phyloP scores from a whole-genome alignment of 2,329 filamentous ascomycete genomes.

The Fusarium pininemorale region DNA sequence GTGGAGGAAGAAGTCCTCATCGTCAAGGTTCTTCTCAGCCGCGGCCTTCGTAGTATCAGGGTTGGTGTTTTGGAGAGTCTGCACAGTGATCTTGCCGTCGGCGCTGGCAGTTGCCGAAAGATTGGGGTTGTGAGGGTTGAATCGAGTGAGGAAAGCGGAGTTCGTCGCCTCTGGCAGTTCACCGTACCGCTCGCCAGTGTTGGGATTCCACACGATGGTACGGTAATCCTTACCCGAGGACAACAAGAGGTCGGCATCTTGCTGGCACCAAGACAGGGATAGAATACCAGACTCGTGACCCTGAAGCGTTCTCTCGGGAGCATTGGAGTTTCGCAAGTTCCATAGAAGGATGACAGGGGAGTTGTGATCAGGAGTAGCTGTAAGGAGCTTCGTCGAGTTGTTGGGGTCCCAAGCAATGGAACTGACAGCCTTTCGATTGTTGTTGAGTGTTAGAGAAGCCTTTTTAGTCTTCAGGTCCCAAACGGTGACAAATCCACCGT shows the following conservation, averaged over 20 bases:
- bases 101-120: conserved; percentile 96
- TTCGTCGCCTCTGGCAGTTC: conserved; percentile 99
- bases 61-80: conserved; percentile 94
- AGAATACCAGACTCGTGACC: conserved; percentile 96
- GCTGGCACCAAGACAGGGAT: conserved; percentile 93
- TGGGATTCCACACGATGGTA: conserved; percentile 95
- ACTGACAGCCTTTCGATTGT: conserved; percentile 92
- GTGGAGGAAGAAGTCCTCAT: conserved; percentile 96
- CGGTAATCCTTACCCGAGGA: conserved; percentile 97
- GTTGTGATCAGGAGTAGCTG: conserved; percentile 88
- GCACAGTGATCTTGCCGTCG: conserved; percentile 93
- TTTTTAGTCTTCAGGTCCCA: conserved; percentile 99
- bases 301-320: conserved; percentile 85
- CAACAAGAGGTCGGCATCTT: conserved; percentile 87
- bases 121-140: conserved; percentile 92
- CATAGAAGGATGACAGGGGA: conserved; percentile 90
- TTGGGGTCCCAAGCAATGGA: conserved; percentile 98
- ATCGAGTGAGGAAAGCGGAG: conserved; percentile 96
- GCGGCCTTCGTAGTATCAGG: conserved; percentile 73
- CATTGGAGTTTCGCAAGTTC: conserved; percentile 96
- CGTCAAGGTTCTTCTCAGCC: conserved; percentile 77
- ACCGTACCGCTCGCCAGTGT: conserved; percentile 85
- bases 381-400: conserved; percentile 92
- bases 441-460: conserved; percentile 94
- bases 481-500: conserved; percentile 93